Evolutionary conservation across 805 yeast genomes (phyloP).

Genomic region (Jamesozyma piceae): DNA sequence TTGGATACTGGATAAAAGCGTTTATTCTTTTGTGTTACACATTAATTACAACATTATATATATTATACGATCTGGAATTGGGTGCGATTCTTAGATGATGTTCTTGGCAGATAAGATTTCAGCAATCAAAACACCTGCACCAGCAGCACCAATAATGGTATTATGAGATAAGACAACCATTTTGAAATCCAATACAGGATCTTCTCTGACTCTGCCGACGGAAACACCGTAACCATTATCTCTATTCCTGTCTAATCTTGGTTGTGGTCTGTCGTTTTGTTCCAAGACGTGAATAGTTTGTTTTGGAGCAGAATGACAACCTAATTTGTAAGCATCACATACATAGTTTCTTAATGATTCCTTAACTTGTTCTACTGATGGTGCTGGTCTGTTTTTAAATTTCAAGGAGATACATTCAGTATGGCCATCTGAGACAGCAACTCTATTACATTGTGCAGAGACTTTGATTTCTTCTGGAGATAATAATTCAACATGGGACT

Average conservation of each 20-base stretch:
- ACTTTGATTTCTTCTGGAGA: constrained; percentile 68
- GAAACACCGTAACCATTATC: constrained; percentile 90
- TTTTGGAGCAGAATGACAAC: constrained; percentile 88
- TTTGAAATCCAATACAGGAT: constrained; percentile 86
- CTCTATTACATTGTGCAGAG: constrained; percentile 94
- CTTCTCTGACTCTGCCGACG: constrained; percentile 90
- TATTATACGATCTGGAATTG: too few species aligned
- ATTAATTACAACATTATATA: too few species aligned
- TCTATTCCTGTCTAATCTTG: constrained; percentile 92
- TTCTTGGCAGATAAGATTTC: constrained; percentile 76
- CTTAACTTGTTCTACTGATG: constrained; percentile 74
- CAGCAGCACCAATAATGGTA: constrained; percentile 97
- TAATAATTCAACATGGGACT: constrained; percentile 47
- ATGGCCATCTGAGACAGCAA: constrained; percentile 96
- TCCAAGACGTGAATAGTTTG: constrained; percentile 87
- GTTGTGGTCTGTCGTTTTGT: constrained; percentile 91
- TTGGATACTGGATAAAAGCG: too few species aligned
- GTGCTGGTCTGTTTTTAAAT: constrained; percentile 76
- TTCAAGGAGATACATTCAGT: constrained; percentile 87
- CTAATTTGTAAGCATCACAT: constrained; percentile 72
- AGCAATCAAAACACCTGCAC: constrained; percentile 93
- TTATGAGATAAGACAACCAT: constrained; percentile 97
- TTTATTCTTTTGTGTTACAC: too few species aligned
- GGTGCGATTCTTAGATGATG: too few species aligned
- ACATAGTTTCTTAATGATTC: constrained; percentile 57